Base-by-base conservation (phyloP, 768 basidiomycete species). In the Calocybe cyanea region DNA sequence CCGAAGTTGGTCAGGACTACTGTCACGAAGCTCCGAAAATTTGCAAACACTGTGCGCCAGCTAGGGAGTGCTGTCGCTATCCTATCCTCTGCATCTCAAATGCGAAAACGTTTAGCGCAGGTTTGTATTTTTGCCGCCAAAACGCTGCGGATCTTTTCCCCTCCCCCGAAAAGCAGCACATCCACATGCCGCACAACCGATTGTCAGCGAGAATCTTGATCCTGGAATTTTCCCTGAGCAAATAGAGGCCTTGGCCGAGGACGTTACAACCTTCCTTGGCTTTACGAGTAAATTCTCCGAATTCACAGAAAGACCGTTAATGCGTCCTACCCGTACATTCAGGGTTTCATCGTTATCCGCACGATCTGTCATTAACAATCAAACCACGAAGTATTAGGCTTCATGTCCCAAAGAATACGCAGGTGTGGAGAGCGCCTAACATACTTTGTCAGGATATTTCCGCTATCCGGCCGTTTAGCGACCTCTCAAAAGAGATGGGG, bases 81-180 rank as follows among this genome's bases (percentile, higher is more conserved):
- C 43, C 70, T 87, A 5, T 85, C 85, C 11, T 86, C 85, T 11
- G 77, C 83, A 0, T 85, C 78, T 61, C 77, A 81, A 55, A 75
- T 89, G 23, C 81, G 87, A 2, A 77, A 81, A 50, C 76, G 85
- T 6, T 70, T 88, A n/a, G 77, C 81, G 3, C 81, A 83, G 52
- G 71, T 89, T 7, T 70, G 84, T 5, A 81, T 77, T 72, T 89
- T 10, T 87, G 85, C 62, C 80, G 77, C 33, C 80, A 85, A 62
- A 89, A 87, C 54, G 84, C 85, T 1, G 82, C 85, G 14, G 80
- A 82, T 50, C 71, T 87, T n/a, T 88, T 87, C 51, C 85, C 84
- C 6, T 87, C 51, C 85, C 84, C 6, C 74, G 80, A 15, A 87
- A 84, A 54, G 65, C 86, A 20, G 45, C 61, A 48, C 67, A 73